phyloP scores from a whole-genome alignment of 2,329 filamentous ascomycete species.

The Emmonsiellopsis sp. region DNA sequence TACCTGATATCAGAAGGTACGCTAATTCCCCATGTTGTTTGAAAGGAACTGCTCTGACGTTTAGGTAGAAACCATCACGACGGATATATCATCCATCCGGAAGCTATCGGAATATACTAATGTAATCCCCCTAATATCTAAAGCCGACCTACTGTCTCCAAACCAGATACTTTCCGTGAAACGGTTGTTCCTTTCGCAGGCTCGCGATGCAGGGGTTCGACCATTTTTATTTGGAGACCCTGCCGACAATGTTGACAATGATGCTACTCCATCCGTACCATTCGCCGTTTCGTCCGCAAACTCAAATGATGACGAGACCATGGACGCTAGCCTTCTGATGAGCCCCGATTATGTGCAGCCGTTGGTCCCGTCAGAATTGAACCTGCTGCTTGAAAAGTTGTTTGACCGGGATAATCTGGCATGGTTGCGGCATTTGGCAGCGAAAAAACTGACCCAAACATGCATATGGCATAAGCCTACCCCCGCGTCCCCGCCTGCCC shows the following conservation, averaged over 20 bases:
- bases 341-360: constrained; percentile 81
- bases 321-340: constrained; percentile 93
- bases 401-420: constrained; percentile 70
- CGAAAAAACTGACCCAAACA: constrained; percentile 72
- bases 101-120: constrained; percentile 67
- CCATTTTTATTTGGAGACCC: constrained; percentile 56
- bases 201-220: constrained; percentile 42
- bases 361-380: constrained; percentile 65
- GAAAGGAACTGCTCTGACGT: constrained; percentile 5
- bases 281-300: constrained; percentile 71
- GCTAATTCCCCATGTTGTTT: constrained; percentile 17
- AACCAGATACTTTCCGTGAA: constrained; percentile 53
- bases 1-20: constrained; percentile 69
- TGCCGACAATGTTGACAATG: constrained; percentile 15
- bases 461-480: constrained; percentile 29
- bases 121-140: constrained; percentile 72
- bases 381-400: constrained; percentile 57
- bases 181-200: constrained; percentile 31
- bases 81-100: constrained; percentile 63
- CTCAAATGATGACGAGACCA: constrained; percentile 63
- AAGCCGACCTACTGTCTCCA: constrained; percentile 58
- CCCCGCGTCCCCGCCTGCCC: constrained; percentile 12
- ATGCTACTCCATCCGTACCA: constrained; percentile 31
- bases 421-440: constrained; percentile 72
- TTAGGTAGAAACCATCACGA: constrained; percentile 43